phyloP scores from a whole-genome alignment of 179 eudicot genomes.

The Gypsophila paniculata region DNA sequence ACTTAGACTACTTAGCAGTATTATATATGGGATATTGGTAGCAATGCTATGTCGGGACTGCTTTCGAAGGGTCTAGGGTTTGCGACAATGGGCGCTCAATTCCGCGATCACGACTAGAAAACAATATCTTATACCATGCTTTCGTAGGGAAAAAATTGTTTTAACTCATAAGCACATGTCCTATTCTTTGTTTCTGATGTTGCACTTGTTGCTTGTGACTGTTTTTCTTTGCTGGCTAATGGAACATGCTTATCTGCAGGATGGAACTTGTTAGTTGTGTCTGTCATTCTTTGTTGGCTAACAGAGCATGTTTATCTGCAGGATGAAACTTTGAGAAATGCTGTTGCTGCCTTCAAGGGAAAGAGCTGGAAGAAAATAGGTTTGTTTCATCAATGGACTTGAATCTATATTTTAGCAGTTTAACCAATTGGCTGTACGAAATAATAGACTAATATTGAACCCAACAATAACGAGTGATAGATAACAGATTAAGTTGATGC shows the following conservation, averaged over 20 bases:
- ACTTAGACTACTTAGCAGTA: background rate
- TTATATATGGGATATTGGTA: background rate
- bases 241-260: conserved; percentile 41
- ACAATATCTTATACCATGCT: background rate
- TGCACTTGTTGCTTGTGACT: background rate
- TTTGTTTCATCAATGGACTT: conserved; percentile 22
- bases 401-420: background rate
- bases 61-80: background rate
- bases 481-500: background rate
- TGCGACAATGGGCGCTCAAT: background rate
- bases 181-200: conserved; percentile 3
- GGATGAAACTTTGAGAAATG: conserved; percentile 84
- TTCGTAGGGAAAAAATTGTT: background rate
- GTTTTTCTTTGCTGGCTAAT: background rate
- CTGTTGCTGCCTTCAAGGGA: conserved; percentile 68
- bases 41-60: background rate
- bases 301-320: conserved; percentile 25
- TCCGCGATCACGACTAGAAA: background rate
- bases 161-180: background rate
- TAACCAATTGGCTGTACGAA: background rate
- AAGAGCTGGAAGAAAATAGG: conserved; percentile 98
- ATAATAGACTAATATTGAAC: background rate
- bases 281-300: background rate
- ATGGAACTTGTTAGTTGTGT: conserved; percentile 41
- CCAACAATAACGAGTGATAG: background rate